A percentile compares a stretch with the other conserved stretches of the same genome.
Evolutionary conservation across 768 basidiomycete species (phyloP).

Genomic region (Dendrothele bispora): DNA sequence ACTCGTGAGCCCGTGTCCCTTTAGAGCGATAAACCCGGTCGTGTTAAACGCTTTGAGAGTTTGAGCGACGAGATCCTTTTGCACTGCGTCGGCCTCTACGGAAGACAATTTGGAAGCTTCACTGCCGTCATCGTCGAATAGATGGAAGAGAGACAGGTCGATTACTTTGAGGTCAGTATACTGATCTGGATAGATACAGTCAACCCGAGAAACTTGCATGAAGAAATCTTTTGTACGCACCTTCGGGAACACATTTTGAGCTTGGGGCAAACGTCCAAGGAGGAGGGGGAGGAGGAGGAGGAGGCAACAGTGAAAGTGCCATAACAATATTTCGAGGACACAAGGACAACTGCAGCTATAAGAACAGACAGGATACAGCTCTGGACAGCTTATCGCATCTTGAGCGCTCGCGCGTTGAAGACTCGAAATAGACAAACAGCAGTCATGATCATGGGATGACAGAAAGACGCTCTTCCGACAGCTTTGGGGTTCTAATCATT

Average conservation of each 20-base stretch:
- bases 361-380: no score
- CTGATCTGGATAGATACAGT: background rate
- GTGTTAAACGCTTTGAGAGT: background rate
- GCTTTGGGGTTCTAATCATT: no score
- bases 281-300: no score
- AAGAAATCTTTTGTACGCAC: background rate
- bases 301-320: no score
- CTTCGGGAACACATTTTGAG: background rate
- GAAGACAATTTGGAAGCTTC: no score
- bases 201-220: background rate
- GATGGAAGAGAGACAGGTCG: background rate
- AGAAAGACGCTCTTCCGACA: no score
- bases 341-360: no score
- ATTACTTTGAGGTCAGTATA: background rate
- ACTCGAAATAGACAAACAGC: no score
- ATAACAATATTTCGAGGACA: no score
- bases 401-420: no score
- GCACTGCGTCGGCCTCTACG: background rate
- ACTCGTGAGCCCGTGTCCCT: slow-evolving; percentile 14
- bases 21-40: slow-evolving; percentile 5
- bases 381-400: no score
- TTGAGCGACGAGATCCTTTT: background rate
- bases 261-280: background rate
- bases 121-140: background rate
- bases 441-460: no score